A percentile compares a stretch with the other conserved stretches of the same genome.
Evolutionary conservation across 2,329 filamentous ascomycete species (phyloP).

Genomic region (Cercospora sojina): DNA sequence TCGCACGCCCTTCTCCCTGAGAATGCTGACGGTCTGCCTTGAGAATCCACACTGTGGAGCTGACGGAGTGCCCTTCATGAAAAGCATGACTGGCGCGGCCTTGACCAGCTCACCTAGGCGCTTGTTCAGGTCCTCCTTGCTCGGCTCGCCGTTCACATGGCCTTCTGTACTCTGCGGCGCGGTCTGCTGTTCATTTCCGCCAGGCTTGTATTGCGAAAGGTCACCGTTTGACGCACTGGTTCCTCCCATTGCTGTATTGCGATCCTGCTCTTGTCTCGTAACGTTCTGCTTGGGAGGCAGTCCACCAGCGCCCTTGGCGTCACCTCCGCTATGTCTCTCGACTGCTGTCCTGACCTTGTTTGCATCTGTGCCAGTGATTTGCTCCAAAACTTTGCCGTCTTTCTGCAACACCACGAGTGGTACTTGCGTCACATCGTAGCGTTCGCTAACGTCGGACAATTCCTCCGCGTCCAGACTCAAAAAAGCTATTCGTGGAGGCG

Average conservation of each 20-base stretch:
- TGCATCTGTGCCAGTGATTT: conserved; percentile 85
- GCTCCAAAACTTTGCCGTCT: conserved; percentile 73
- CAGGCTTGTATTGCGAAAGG: conserved; percentile 49
- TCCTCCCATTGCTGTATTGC: conserved; percentile 27
- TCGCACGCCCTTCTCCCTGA: conserved; percentile 86
- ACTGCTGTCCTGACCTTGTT: conserved; percentile 81
- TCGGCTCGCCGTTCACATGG: conserved; percentile 43
- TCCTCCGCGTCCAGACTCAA: conserved; percentile 93
- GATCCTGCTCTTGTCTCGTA: conserved; percentile 21
- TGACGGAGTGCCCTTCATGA: conserved; percentile 95
- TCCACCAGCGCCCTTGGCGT: conserved; percentile 37
- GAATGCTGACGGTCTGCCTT: conserved; percentile 78
- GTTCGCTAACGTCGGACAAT: conserved; percentile 83
- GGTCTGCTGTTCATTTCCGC: conserved; percentile 44
- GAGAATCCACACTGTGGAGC: conserved; percentile 91
- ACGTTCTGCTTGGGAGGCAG: conserved; percentile 46
- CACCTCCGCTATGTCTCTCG: conserved; percentile 67
- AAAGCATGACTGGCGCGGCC: conserved; percentile 95
- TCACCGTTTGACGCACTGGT: conserved; percentile 25
- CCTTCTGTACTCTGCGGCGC: conserved; percentile 50
- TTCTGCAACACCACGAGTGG: conserved; percentile 85
- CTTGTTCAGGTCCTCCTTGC: conserved; percentile 81
- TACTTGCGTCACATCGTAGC: conserved; percentile 91
- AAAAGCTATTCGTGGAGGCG: conserved; percentile 71
- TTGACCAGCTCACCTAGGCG: conserved; percentile 82